phyloP scores from a whole-genome alignment of 441 rosid genomes.

The Populus hybrid region DNA sequence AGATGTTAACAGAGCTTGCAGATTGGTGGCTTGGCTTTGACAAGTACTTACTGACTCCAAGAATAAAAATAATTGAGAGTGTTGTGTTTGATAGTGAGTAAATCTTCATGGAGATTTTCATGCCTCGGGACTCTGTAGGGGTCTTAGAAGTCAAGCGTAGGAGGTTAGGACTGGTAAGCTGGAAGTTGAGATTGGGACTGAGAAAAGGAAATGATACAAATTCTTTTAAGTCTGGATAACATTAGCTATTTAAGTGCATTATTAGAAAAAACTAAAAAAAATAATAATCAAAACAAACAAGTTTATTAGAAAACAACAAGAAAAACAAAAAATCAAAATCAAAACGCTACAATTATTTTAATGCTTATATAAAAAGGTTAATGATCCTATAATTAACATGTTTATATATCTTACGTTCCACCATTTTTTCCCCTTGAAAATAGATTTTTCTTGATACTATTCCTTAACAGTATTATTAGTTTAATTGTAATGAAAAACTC shows the following conservation, averaged over 20 bases:
- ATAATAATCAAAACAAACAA: no score
- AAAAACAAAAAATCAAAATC: no score
- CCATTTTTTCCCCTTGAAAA: not conserved
- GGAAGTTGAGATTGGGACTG: not conserved
- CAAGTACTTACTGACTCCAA: no score
- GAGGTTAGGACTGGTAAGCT: not conserved
- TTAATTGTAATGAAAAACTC: not conserved
- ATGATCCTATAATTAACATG: not conserved
- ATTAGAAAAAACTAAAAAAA: not conserved
- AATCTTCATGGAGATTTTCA: no score
- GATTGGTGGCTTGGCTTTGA: no score
- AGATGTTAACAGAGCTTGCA: no score
- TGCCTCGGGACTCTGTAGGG: not conserved
- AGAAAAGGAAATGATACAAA: not conserved
- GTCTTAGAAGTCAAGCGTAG: not conserved
- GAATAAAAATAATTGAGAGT: not conserved
- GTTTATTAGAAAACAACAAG: no score
- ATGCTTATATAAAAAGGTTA: not conserved
- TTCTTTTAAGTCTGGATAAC: not conserved
- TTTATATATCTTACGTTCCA: not conserved
- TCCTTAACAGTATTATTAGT: not conserved
- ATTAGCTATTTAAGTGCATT: not conserved
- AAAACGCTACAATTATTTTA: not conserved
- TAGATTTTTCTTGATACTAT: not conserved
- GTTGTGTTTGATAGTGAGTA: not conserved